These are phyloP conservation scores for Trichosanthes cucumerina DNA, from an alignment of 306 rosid species.

Conservation along the genomic window DNA sequence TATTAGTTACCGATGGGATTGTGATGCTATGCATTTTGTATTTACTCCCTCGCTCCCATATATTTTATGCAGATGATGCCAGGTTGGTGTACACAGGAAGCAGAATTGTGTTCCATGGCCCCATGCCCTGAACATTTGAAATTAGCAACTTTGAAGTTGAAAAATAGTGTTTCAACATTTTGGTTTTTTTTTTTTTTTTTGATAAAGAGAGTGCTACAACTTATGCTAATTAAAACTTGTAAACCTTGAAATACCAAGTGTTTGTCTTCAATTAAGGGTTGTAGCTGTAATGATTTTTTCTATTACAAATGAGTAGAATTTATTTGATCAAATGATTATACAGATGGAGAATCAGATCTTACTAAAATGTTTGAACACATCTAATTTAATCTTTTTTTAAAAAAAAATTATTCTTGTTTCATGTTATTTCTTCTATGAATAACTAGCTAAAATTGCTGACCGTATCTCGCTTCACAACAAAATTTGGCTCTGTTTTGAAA, in stretches of 20 bases:
- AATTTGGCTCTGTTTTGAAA: background rate
- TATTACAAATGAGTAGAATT: background rate
- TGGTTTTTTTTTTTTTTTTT: background rate
- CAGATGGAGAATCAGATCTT: background rate
- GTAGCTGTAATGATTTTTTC: background rate
- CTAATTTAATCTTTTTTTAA: too few species aligned
- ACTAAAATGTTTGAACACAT: background rate
- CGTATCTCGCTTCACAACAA: background rate
- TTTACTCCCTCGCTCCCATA: background rate
- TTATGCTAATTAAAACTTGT: background rate
- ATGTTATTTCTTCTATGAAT: background rate
- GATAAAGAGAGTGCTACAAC: background rate
- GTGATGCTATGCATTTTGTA: background rate
- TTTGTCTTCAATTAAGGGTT: background rate
- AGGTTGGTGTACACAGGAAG: constrained; percentile 21
- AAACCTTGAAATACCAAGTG: background rate
- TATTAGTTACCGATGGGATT: background rate
- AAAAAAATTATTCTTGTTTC: background rate
- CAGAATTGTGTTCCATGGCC: constrained; percentile 22
- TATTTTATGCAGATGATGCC: constrained; percentile 29
- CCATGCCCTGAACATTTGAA: constrained; percentile 12
- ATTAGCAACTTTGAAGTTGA: background rate
- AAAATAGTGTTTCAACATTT: background rate
- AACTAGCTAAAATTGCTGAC: background rate
- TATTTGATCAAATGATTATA: background rate